Conservation (phyloP, 2,329 filamentous ascomycete genomes). For the Colletotrichum kahawae region DNA sequence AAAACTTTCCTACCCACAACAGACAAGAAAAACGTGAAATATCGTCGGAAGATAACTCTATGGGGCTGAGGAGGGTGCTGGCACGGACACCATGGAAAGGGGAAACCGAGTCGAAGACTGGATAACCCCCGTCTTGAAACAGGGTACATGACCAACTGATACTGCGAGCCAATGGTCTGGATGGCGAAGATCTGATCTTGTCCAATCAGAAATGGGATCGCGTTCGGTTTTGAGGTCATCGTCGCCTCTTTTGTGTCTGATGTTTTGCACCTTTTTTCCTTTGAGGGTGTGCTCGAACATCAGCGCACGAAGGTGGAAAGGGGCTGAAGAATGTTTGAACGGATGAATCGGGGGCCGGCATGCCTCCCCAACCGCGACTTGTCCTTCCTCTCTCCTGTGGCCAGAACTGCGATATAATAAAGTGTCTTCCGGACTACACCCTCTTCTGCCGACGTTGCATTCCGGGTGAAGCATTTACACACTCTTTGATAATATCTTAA, state of each 20-base stretch:
- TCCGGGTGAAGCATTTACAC: neutral
- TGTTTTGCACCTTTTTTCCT: slow-evolving; percentile 4
- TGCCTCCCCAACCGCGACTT: neutral
- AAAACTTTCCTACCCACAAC: neutral
- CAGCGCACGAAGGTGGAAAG: slow-evolving; percentile 1
- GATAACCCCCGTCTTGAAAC: slow-evolving; percentile 19
- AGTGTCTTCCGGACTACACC: neutral
- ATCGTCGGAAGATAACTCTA: slow-evolving; percentile 19
- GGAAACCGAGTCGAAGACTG: neutral
- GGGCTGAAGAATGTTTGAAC: slow-evolving; percentile 2
- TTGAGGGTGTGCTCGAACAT: slow-evolving; percentile 3
- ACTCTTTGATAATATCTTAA: neutral
- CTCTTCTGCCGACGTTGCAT: neutral
- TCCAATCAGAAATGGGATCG: neutral
- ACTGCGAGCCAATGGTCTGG: neutral
- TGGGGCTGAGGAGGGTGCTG: neutral
- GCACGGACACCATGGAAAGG: neutral
- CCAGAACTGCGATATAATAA: neutral
- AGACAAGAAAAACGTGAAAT: slow-evolving; percentile 6
- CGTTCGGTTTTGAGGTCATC: slow-evolving; percentile 4
- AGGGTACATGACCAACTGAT: slow-evolving; percentile 8
- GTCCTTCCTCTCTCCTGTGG: neutral
- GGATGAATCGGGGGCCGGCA: slow-evolving; percentile 4
- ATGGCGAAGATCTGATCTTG: neutral
- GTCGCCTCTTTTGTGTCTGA: slow-evolving; percentile 15